A percentile compares a stretch with the other conserved stretches of the same genome.
Evolutionary conservation across 1,284 basidiomycete species (phyloP).

Genomic region (Sporisorium sorghi): DNA sequence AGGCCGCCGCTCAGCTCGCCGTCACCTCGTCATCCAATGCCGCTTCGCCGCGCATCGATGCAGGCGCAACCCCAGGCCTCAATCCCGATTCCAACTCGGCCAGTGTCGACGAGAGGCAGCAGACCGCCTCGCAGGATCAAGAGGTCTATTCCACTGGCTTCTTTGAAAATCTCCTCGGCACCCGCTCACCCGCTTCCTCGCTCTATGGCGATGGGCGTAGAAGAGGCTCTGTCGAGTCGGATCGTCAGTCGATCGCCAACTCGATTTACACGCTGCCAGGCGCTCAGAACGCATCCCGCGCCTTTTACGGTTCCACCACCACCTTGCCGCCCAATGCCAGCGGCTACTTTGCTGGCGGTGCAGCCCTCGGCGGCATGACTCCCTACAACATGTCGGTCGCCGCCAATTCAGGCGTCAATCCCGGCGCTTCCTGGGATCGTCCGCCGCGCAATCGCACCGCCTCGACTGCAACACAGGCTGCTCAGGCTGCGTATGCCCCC

Average conservation of each 20-base stretch:
- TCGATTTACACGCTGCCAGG: constrained; percentile 56
- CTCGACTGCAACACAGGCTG: constrained; percentile 57
- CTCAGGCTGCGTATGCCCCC: constrained; percentile 54
- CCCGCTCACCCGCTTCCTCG: constrained; percentile 55
- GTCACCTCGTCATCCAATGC: constrained; percentile 21
- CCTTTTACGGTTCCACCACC: constrained; percentile 46
- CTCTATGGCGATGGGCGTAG: constrained; percentile 53
- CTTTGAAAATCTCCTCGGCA: constrained; percentile 39
- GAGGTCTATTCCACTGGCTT: constrained; percentile 49
- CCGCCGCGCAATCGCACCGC: constrained; percentile 54
- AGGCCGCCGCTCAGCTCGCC: constrained; percentile 34
- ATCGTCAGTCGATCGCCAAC: constrained; percentile 56
- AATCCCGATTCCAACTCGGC: constrained; percentile 9
- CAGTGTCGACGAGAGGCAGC: constrained; percentile 20
- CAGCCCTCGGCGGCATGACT: constrained; percentile 31
- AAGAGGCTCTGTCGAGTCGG: constrained; percentile 58
- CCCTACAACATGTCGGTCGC: constrained; percentile 41
- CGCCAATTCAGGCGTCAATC: constrained; percentile 10
- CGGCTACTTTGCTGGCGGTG: constrained; percentile 33
- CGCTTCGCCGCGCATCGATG: constrained; percentile 34
- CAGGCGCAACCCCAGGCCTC: constrained; percentile 3
- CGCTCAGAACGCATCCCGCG: constrained; percentile 40
- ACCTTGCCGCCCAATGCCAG: constrained; percentile 40
- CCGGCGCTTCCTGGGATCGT: constrained; percentile 37
- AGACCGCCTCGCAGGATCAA: constrained; percentile 35